Conservation (phyloP, 2,329 filamentous ascomycete species). For the Ustulina deusta region DNA sequence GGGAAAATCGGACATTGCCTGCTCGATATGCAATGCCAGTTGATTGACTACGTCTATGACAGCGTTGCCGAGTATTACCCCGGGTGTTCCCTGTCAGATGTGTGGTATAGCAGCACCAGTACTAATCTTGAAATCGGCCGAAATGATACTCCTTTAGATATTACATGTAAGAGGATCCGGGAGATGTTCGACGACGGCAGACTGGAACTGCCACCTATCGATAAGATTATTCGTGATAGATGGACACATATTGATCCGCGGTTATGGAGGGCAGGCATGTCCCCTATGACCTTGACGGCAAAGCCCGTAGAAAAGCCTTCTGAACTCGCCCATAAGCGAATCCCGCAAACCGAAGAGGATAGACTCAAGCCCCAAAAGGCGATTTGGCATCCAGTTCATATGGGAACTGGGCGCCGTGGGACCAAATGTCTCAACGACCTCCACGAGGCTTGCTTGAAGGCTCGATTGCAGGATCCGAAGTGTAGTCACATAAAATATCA, state of each 20-base stretch:
- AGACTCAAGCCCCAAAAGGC: conserved; percentile 50
- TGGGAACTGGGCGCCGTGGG: conserved; percentile 35
- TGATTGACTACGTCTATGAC: conserved; percentile 56
- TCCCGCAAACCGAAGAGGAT: conserved; percentile 45
- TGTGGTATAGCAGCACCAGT: conserved; percentile 60
- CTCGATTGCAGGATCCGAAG: conserved; percentile 36
- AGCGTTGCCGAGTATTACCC: conserved; percentile 49
- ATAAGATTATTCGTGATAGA: conserved; percentile 45
- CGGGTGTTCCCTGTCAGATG: conserved; percentile 52
- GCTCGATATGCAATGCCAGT: conserved; percentile 58
- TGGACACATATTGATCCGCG: conserved; percentile 54
- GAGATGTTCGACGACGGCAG: conserved; percentile 51
- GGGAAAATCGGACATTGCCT: conserved; percentile 47
- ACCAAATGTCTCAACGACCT: conserved; percentile 60
- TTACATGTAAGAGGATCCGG: conserved; percentile 56
- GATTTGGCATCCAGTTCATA: conserved; percentile 62
- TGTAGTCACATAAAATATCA: conserved; percentile 53
- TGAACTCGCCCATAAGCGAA: conserved; percentile 22
- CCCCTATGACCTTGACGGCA: conserved; percentile 10
- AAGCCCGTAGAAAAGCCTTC: conserved; percentile 7
- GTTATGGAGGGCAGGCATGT: conserved; percentile 40
- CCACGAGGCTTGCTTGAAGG: conserved; percentile 53
- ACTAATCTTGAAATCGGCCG: conserved; percentile 47
- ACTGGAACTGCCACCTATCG: conserved; percentile 53
- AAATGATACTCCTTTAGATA: conserved; percentile 55